Conservation (phyloP, 371 early-diverging fungal species). For the Rhizopus delemar region DNA sequence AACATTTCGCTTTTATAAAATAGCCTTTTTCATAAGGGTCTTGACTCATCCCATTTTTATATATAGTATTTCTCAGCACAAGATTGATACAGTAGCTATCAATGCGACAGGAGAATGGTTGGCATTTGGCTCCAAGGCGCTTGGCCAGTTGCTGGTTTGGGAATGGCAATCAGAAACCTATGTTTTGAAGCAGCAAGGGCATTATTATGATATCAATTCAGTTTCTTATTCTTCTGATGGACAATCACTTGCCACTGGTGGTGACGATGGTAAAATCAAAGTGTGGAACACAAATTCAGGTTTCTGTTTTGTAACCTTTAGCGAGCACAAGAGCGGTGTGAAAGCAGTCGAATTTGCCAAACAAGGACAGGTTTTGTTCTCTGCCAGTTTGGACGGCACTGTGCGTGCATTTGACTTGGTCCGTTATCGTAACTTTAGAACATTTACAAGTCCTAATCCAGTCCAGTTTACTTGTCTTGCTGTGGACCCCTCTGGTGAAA, state of each 20-base stretch:
- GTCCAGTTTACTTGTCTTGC: conserved; percentile 92
- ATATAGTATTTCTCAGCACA: conserved; percentile 88
- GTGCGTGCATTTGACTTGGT: conserved; percentile 96
- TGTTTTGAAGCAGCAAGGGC: conserved; percentile 97
- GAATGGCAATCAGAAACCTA: conserved; percentile 99
- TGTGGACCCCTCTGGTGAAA: conserved; percentile 95
- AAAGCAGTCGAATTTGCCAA: conserved; percentile 88
- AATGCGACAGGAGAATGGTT: conserved; percentile 96
- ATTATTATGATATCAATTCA: conserved; percentile 89
- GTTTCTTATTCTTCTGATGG: conserved; percentile 91
- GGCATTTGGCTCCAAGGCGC: conserved; percentile 87
- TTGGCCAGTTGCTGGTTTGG: conserved; percentile 98
- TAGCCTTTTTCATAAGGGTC: too few relatives aligned
- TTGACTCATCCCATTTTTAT: not conserved
- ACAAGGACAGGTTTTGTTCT: conserved; percentile 89
- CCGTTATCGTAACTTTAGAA: conserved; percentile 96
- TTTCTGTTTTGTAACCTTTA: conserved; percentile 96
- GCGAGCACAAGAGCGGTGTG: conserved; percentile 87
- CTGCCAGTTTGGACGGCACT: conserved; percentile 95
- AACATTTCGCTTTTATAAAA: not conserved
- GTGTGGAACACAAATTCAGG: conserved; percentile 96
- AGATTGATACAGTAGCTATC: conserved; percentile 86
- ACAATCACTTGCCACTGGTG: conserved; percentile 94
- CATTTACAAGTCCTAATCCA: conserved; percentile 95
- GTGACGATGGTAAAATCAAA: conserved; percentile 96